phyloP scores from a whole-genome alignment of 2,329 filamentous ascomycete genomes.

The Chaetomium strumarium region DNA sequence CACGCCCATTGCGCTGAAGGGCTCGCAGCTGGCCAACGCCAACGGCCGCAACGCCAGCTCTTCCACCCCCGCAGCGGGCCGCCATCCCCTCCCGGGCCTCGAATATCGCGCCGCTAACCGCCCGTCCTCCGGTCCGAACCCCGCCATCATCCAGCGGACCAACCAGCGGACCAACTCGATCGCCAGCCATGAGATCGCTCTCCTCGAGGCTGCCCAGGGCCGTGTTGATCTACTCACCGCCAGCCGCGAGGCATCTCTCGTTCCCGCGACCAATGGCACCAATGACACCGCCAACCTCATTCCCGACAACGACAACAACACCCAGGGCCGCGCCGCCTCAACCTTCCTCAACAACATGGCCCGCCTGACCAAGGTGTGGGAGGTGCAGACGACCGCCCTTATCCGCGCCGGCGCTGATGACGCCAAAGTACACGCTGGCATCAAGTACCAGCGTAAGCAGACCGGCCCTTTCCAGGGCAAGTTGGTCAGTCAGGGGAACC shows the following conservation, averaged over 20 bases:
- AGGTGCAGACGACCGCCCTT: constrained; percentile 44
- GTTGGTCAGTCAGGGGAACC: constrained; percentile 55
- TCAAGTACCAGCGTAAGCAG: constrained; percentile 58
- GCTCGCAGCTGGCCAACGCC: constrained; percentile 11
- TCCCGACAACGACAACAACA: neutral
- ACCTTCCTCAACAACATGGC: constrained; percentile 38
- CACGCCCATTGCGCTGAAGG: constrained; percentile 17
- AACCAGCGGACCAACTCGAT: constrained; percentile 45
- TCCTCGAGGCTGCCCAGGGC: constrained; percentile 45
- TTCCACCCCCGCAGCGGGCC: constrained; percentile 11
- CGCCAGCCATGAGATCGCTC: constrained; percentile 47
- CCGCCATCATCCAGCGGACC: constrained; percentile 41
- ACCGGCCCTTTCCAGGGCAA: constrained; percentile 57
- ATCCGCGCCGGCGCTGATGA: constrained; percentile 42
- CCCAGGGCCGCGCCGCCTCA: constrained; percentile 2
- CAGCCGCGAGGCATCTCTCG: constrained; percentile 34
- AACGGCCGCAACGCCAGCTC: constrained; percentile 4
- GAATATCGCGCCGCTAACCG: constrained; percentile 34
- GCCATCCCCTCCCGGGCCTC: constrained; percentile 32
- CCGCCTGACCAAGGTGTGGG: constrained; percentile 52
- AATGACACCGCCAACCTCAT: constrained; percentile 15
- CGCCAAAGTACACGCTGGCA: constrained; percentile 51
- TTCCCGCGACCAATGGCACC: constrained; percentile 16
- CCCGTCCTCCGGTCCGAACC: constrained; percentile 18
- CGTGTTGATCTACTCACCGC: constrained; percentile 45